Percentiles rank a stretch among this genome's conserved stretches.
These are phyloP conservation scores for Chaetomium olivaceum DNA, from an alignment of 2,329 filamentous ascomycete genomes.

Conservation along the genomic window DNA sequence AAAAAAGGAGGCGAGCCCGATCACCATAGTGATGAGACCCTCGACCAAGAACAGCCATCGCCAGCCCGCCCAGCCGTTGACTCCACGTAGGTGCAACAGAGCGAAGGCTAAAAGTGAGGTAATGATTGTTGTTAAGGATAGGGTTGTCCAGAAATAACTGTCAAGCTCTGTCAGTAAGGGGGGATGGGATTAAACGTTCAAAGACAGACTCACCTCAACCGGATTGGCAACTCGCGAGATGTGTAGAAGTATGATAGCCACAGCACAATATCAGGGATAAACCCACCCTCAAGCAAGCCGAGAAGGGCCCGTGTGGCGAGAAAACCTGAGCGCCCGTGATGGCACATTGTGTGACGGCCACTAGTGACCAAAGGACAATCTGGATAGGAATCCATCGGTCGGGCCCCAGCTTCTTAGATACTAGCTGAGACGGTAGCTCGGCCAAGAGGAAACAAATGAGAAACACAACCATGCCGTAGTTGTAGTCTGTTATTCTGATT, in stretches of 20 bases:
- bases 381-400: conserved; percentile 37
- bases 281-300: conserved; percentile 35
- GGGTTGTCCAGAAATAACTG: conserved; percentile 43
- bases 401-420: conserved; percentile 51
- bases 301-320: conserved; percentile 32
- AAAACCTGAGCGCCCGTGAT: conserved; percentile 28
- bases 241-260: conserved; percentile 37
- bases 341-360: conserved; percentile 32
- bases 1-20: conserved; percentile 54
- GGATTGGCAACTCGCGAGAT: conserved; percentile 41
- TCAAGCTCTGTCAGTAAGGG: background rate
- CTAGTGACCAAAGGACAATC: conserved; percentile 35
- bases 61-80: conserved; percentile 43
- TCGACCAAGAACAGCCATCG: conserved; percentile 58
- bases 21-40: conserved; percentile 52
- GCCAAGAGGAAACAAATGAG: conserved; percentile 53
- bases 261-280: conserved; percentile 35
- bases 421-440: conserved; percentile 59
- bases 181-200: background rate
- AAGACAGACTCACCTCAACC: conserved; percentile 36
- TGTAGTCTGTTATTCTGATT: conserved; percentile 41
- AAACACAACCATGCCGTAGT: conserved; percentile 54
- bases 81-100: conserved; percentile 42
- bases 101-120: conserved; percentile 42
- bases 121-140: conserved; percentile 38